Percentiles rank a stretch among this genome's conserved stretches.
Evolutionary conservation across 108 stramenopile genomes (phyloP).

Genomic region (Parietichytrium sp.): DNA sequence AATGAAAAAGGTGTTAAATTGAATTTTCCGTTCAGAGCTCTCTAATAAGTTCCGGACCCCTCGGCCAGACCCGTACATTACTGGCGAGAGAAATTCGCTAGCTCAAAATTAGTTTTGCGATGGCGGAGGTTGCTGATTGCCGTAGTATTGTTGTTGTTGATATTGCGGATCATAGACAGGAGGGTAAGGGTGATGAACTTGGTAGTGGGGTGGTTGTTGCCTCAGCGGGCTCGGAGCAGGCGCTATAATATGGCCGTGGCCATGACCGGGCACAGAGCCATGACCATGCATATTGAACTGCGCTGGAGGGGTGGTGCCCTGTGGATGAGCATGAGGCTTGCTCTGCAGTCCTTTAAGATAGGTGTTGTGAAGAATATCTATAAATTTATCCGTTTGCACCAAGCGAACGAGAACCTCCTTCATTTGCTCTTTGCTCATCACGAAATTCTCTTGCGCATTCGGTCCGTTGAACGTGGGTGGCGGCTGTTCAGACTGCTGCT

Average conservation of each 20-base stretch:
- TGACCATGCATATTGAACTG: too few relatives aligned
- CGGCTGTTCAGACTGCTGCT: neutral
- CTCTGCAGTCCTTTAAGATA: neutral
- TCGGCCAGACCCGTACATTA: neutral
- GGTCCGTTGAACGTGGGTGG: conserved; percentile 5
- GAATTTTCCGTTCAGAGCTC: neutral
- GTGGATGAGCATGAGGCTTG: neutral
- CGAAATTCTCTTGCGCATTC: neutral
- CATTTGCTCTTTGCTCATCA: conserved; percentile 37
- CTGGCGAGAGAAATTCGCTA: too few relatives aligned
- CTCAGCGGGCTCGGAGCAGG: neutral
- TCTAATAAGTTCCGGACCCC: neutral
- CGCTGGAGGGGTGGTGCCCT: neutral
- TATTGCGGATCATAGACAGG: neutral
- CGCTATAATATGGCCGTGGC: neutral
- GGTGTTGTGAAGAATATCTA: conserved; percentile 17
- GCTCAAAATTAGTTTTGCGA: too few relatives aligned
- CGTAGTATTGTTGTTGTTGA: neutral
- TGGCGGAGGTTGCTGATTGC: neutral
- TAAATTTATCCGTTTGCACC: conserved; percentile 32
- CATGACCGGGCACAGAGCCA: too few relatives aligned
- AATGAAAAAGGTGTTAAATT: neutral
- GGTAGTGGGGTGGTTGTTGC: neutral
- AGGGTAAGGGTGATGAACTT: neutral
- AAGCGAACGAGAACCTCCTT: conserved; percentile 6